Conservation (phyloP, 2,329 filamentous ascomycete genomes). For the Colletotrichum destructivum region DNA sequence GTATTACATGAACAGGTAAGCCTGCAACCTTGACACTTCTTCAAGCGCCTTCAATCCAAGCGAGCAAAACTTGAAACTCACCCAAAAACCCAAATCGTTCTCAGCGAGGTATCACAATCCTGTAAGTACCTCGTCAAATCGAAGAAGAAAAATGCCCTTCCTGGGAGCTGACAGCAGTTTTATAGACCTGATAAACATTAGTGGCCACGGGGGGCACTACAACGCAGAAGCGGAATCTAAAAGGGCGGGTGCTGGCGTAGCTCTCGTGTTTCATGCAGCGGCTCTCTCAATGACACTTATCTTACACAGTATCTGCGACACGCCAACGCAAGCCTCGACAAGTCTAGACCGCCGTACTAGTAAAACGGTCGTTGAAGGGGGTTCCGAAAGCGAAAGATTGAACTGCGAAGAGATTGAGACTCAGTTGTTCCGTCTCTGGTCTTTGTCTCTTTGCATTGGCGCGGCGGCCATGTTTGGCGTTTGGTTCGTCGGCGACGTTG, state of each 20-base stretch:
- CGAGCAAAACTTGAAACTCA: too few relatives aligned
- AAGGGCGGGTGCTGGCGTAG: not conserved
- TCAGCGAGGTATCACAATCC: not conserved
- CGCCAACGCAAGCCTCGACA: not conserved
- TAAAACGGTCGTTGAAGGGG: too few relatives aligned
- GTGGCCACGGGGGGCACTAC: not conserved
- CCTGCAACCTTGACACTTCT: not conserved
- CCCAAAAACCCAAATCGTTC: too few relatives aligned
- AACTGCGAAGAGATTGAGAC: not conserved
- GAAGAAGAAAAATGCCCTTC: too few relatives aligned
- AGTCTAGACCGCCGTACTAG: too few relatives aligned
- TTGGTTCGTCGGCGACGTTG: not conserved
- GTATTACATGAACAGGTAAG: constrained; percentile 1
- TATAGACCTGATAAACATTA: not conserved
- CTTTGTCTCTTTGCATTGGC: not conserved
- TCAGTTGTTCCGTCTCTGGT: not conserved
- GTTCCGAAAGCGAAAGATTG: not conserved
- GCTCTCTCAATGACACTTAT: not conserved
- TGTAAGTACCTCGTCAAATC: not conserved
- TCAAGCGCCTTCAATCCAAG: too few relatives aligned
- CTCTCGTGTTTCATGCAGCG: not conserved
- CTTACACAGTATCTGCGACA: not conserved
- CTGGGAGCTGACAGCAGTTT: too few relatives aligned
- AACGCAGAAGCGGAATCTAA: not conserved
- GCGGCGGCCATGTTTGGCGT: not conserved